phyloP scores from a whole-genome alignment of 805 yeast species.

The Myxozyma sirexii region DNA sequence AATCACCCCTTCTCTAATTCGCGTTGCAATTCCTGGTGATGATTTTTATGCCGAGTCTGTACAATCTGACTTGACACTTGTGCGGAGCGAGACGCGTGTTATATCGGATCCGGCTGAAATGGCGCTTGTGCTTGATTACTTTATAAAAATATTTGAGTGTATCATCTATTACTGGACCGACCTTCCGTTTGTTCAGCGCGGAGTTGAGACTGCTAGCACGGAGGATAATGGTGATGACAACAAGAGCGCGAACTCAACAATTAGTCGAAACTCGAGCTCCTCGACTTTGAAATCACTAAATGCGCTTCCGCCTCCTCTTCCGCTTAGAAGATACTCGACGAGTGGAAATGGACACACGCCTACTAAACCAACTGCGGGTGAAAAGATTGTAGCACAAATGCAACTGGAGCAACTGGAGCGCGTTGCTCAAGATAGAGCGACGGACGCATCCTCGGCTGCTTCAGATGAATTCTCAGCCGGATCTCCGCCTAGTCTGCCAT shows the following conservation, averaged over 20 bases:
- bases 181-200: conserved; percentile 11
- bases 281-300: conserved; percentile 15
- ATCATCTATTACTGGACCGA: conserved; percentile 30
- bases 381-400: neutral
- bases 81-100: neutral
- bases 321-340: conserved; percentile 16
- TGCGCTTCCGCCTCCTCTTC: conserved; percentile 33
- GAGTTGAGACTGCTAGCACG: neutral
- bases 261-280: conserved; percentile 4
- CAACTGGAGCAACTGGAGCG: conserved; percentile 1
- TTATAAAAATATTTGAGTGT: conserved; percentile 30
- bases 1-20: conserved; percentile 29
- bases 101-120: conserved; percentile 29
- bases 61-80: conserved; percentile 4
- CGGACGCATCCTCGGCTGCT: neutral
- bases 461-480: neutral
- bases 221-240: conserved; percentile 7
- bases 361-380: conserved; percentile 1
- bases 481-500: neutral
- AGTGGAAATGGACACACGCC: neutral
- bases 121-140: conserved; percentile 20
- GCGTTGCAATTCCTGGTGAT: conserved; percentile 18
- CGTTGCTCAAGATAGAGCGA: neutral
- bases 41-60: neutral
- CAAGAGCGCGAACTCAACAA: neutral